These are phyloP conservation scores for Fraxinus cuspidata DNA, from an alignment of 257 asterid species.

Conservation along the genomic window DNA sequence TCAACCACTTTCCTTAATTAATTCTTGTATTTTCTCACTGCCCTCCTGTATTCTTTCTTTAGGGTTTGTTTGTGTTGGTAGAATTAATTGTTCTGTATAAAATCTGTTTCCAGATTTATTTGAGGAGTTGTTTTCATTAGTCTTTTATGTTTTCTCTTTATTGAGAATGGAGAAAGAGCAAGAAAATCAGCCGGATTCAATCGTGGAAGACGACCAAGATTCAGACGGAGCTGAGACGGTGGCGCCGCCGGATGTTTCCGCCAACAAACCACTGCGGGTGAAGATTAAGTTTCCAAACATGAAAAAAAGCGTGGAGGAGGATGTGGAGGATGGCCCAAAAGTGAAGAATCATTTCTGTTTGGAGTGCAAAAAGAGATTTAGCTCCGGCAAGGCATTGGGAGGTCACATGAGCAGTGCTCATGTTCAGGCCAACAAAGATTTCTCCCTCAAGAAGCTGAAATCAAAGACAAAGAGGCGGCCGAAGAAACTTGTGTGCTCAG, in stretches of 20 bases:
- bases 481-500: background rate
- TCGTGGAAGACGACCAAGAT: background rate
- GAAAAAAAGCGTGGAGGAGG: background rate
- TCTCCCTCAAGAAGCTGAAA: conserved; percentile 29
- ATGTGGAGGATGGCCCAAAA: background rate
- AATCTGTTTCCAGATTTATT: conserved; percentile 1
- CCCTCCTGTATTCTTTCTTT: conserved; percentile 32
- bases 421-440: conserved; percentile 56
- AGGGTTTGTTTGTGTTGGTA: conserved; percentile 25
- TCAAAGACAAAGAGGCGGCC: conserved; percentile 5
- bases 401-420: conserved; percentile 88
- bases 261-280: background rate
- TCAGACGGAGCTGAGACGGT: background rate
- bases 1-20: conserved; percentile 30
- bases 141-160: background rate
- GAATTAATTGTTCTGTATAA: background rate
- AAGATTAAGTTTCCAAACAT: conserved; percentile 15
- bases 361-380: conserved; percentile 46
- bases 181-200: background rate
- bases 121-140: background rate
- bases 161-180: conserved; percentile 1
- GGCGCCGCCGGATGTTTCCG: background rate
- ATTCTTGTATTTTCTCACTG: conserved; percentile 11
- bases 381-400: conserved; percentile 78
- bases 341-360: conserved; percentile 42